These are phyloP conservation scores for Aurantiochytrium sp. DNA, from an alignment of 108 stramenopile species.

Conservation along the genomic window DNA sequence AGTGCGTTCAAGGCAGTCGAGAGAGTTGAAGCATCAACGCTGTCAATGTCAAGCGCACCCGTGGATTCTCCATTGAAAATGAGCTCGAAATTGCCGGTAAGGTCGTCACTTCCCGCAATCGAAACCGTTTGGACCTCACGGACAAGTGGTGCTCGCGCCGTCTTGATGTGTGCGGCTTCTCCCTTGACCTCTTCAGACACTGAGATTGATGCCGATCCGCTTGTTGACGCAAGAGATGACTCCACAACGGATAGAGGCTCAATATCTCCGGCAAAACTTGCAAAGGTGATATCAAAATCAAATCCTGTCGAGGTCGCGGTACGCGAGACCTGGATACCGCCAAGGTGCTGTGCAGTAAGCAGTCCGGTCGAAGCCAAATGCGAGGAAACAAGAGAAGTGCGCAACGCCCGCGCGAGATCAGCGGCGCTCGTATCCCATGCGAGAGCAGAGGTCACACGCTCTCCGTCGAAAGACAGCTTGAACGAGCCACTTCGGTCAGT, in stretches of 20 bases:
- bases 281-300: background rate
- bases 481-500: conserved; percentile 45
- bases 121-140: background rate
- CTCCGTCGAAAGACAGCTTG: conserved; percentile 28
- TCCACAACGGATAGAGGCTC: background rate
- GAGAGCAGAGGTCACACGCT: conserved; percentile 35
- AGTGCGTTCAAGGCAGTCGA: background rate
- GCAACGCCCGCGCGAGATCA: background rate
- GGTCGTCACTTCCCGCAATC: background rate
- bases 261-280: background rate
- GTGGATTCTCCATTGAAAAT: background rate
- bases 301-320: background rate
- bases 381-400: background rate
- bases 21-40: background rate
- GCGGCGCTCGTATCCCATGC: conserved; percentile 44
- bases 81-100: background rate
- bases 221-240: background rate
- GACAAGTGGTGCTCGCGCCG: background rate
- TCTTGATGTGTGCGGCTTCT: background rate
- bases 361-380: background rate
- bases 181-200: background rate
- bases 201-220: background rate
- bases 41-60: background rate
- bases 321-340: background rate
- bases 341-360: background rate